These are phyloP conservation scores for Phytophthora sansomeana DNA, from an alignment of 352 stramenopile genomes.

Conservation along the genomic window DNA sequence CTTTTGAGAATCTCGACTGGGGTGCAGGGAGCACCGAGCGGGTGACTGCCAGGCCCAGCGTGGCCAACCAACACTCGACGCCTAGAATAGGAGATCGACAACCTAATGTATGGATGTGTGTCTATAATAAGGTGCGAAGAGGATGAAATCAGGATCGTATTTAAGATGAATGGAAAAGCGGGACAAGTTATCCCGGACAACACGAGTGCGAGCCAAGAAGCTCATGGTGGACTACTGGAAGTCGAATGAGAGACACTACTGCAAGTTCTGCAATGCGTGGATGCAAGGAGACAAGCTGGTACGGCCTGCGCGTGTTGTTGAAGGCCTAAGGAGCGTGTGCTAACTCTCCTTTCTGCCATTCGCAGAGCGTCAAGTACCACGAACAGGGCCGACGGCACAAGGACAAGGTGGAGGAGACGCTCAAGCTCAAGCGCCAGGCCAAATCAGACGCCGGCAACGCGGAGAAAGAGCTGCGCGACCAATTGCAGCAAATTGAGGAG, in stretches of 20 bases:
- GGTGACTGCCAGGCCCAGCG: conserved; percentile 4
- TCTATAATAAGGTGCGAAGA: conserved; percentile 1
- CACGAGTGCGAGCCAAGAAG: neutral
- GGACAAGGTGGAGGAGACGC: conserved; percentile 70
- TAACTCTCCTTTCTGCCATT: neutral
- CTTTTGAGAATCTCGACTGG: conserved; percentile 89
- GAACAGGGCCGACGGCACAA: conserved; percentile 83
- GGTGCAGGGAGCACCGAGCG: neutral
- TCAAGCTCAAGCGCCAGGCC: conserved; percentile 78
- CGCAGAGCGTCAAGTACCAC: conserved; percentile 84
- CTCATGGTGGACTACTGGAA: conserved; percentile 78
- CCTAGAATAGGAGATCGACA: neutral
- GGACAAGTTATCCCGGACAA: neutral
- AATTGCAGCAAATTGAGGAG: conserved; percentile 80
- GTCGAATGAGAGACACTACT: conserved; percentile 79
- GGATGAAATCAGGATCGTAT: neutral
- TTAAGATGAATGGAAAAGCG: neutral
- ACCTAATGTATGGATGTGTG: neutral
- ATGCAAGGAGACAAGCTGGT: conserved; percentile 83
- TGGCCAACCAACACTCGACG: conserved; percentile 45
- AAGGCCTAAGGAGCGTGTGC: too few relatives aligned
- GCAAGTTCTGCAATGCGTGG: conserved; percentile 92
- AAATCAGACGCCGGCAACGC: conserved; percentile 67
- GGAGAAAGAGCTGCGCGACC: conserved; percentile 67
- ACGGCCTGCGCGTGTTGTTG: conserved; percentile 8